Conservation (phyloP, 2,329 filamentous ascomycete species). For the Fusarium penzigii region DNA sequence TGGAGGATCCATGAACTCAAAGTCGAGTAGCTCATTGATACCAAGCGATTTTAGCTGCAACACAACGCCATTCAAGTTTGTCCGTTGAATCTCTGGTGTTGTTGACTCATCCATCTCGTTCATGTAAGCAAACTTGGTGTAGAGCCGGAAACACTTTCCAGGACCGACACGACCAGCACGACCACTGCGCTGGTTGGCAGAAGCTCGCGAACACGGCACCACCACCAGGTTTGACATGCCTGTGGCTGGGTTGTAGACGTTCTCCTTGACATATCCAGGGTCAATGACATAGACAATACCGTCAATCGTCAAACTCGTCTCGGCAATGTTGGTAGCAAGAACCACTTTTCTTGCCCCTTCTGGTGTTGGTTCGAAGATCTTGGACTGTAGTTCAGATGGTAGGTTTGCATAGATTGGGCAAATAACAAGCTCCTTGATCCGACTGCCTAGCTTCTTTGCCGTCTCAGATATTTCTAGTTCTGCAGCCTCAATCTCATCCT, state of each 20-base stretch:
- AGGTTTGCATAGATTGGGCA: constrained; percentile 94
- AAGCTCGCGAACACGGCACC: constrained; percentile 87
- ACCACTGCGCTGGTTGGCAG: constrained; percentile 89
- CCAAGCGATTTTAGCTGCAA: constrained; percentile 85
- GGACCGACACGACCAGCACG: constrained; percentile 90
- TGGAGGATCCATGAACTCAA: constrained; percentile 95
- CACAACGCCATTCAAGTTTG: constrained; percentile 82
- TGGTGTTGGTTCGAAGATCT: constrained; percentile 93
- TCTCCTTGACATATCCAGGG: constrained; percentile 93
- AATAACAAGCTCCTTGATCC: constrained; percentile 83
- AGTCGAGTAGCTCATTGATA: constrained; percentile 89
- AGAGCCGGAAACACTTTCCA: constrained; percentile 90
- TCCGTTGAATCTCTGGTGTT: constrained; percentile 89
- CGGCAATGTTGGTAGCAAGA: constrained; percentile 93
- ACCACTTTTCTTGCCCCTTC: constrained; percentile 86
- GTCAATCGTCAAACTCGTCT: constrained; percentile 93
- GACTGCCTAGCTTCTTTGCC: constrained; percentile 79
- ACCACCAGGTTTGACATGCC: constrained; percentile 92
- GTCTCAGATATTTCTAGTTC: constrained; percentile 85
- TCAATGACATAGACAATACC: constrained; percentile 97
- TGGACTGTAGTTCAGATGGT: constrained; percentile 84
- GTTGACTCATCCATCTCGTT: constrained; percentile 94
- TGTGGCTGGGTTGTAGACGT: constrained; percentile 85
- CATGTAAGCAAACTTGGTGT: constrained; percentile 91
- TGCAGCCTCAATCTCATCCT: constrained; percentile 92